Base-by-base conservation (phyloP, 495 filamentous ascomycete genomes). In the Hypoxylon fuscum region DNA sequence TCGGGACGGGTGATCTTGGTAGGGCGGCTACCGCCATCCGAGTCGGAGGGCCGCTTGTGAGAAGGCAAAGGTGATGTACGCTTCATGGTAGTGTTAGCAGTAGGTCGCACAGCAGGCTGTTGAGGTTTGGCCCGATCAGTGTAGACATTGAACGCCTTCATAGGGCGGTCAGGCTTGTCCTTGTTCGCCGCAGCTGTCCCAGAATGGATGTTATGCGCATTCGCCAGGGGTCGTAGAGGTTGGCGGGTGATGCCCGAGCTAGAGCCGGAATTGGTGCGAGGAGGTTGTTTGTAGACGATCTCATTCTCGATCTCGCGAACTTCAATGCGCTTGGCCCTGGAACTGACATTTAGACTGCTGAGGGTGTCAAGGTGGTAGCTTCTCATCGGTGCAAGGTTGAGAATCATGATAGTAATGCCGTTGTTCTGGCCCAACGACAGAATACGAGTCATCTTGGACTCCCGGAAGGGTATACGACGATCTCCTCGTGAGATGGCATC, bases 401-500 rank as follows among this genome's bases (percentile, higher is more conserved):
- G 81, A 53, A 98, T 95, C 95, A 98, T 98, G 54, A 98, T 81
- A 0, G 93, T 97, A 38, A 96, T 81, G 10, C 95, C 94, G 61
- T 97, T 93, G 72, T 98, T 98, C 74, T 98, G 95, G 0, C 95
- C 95, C 9, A 97, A 77, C 0, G 89, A 93, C 23, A 98, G 73
- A 27, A 98, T 97, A 31, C 95, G 83, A 3, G 95, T 98, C 95
- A 98, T 97, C 79, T 98, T 98, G 20, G 88, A 91, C 72, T 98
- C 95, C 50, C 93, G 85, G 70, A 96, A 97, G 0, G 95, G 95
- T 57, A 98, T 94, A 18, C 95, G 86, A 47, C 84, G 83, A 65
- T 85, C 82, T 15, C 83, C 83, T 34, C 80, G 75, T 7, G 78
- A 81, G 62, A 98, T 98, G 11, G 95, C 95, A 75, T 98, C 95